Base-by-base conservation (phyloP, 2,329 filamentous ascomycete genomes). In the Dactylonectria macrodidyma region DNA sequence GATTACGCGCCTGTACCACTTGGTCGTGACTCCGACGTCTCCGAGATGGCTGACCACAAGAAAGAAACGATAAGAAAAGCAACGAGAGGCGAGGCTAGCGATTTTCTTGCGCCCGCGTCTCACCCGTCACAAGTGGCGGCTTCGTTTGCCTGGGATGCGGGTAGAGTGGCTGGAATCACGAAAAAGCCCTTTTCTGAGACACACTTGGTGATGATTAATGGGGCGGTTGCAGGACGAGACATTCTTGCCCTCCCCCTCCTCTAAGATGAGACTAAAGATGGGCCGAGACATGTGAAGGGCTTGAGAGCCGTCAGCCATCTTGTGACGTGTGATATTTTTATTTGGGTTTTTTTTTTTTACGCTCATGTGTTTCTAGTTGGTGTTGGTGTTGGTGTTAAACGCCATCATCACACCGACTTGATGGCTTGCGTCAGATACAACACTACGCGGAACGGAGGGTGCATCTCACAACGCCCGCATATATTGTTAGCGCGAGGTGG, bases 331-430 rank as follows among this genome's bases (percentile, higher is more conserved):
- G 47, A n/a, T 51, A n/a, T 26, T 26, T 16, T 51, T 51, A 24
- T 24, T 51, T 51, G 48, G 19, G 19, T 19, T 26, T 33, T 51
- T 14, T 50, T 50, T 19, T 19, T 19, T 19, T 1, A 19, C 19
- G 1, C 19, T 19, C 19, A 19, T 19, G 19, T 19, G 19, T 19
- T 19, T 19, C 19, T 19, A 19, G 19, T 19, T 19, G 19, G 19
- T 30, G 26, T 30, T 30, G 4, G 26, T 30, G 26, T 5, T 33
- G 7, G 48, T 14, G 9, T 34, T 3, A 10, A 52, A 52, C 30
- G 16, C 50, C 50, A 52, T 52, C 47, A n/a, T 51, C 48, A 33
- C 48, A n/a, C 48, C 12, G 26, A n/a, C 24, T 30, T 33, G 26
- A 7, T 16, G 48, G 26, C 26, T 26, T 33, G 50, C 26, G 19